Evolutionary conservation across 306 rosid species (phyloP).

Genomic region (Astragalus membranaceus): DNA sequence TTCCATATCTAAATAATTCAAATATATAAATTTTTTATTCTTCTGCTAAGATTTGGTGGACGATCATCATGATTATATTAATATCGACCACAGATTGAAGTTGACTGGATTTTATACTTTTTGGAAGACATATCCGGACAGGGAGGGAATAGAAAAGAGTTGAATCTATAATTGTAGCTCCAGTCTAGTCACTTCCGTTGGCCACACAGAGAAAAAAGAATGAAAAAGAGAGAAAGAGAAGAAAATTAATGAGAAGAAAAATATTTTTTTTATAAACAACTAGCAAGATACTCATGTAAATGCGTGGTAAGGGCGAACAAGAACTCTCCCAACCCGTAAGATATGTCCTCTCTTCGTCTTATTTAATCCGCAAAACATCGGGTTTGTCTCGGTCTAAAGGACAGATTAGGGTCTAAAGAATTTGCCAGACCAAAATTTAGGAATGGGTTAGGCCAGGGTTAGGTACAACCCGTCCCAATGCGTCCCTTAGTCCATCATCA

Average conservation of each 20-base stretch:
- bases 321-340: too few relatives aligned
- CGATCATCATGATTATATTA: neutral
- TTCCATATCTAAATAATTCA: neutral
- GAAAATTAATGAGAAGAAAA: neutral
- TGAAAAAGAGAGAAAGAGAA: neutral
- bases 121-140: constrained; percentile 15
- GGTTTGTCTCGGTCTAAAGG: too few relatives aligned
- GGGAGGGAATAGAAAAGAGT: constrained; percentile 19
- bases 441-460: too few relatives aligned
- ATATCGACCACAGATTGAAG: neutral
- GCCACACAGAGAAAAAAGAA: constrained; percentile 25
- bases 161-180: constrained; percentile 21
- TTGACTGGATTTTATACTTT: constrained; percentile 18
- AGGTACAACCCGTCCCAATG: too few relatives aligned
- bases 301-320: too few relatives aligned
- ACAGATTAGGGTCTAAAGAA: too few relatives aligned
- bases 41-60: neutral
- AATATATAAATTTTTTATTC: neutral
- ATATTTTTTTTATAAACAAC: too few relatives aligned
- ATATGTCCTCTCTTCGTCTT: too few relatives aligned
- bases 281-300: too few relatives aligned
- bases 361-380: too few relatives aligned
- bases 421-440: too few relatives aligned
- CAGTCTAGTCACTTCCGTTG: constrained; percentile 33
- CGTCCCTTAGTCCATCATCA: too few relatives aligned